A percentile compares a stretch with the other conserved stretches of the same genome.
Evolutionary conservation across 2,329 filamentous ascomycete genomes (phyloP).

Genomic region (Neopestalotiopsis sp.): DNA sequence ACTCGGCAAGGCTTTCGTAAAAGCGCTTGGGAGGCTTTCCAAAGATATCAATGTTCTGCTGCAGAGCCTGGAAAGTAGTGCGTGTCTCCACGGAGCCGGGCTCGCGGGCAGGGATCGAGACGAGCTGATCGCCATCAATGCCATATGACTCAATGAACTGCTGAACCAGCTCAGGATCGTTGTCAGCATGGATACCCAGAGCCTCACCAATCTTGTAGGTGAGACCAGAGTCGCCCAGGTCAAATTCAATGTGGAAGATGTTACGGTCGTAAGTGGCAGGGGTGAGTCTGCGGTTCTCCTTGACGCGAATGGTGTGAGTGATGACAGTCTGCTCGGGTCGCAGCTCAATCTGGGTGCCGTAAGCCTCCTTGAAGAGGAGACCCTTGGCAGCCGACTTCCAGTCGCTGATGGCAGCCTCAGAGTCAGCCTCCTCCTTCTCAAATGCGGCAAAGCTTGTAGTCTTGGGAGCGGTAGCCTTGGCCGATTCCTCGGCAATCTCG

Average conservation of each 20-base stretch:
- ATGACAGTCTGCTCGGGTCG: conserved; percentile 86
- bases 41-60: conserved; percentile 95
- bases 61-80: conserved; percentile 88
- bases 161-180: conserved; percentile 77
- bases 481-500: conserved; percentile 65
- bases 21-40: conserved; percentile 97
- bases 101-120: conserved; percentile 90
- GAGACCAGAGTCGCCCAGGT: conserved; percentile 87
- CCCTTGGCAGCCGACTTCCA: conserved; percentile 89
- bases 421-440: conserved; percentile 76
- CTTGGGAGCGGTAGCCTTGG: conserved; percentile 68
- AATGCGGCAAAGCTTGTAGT: conserved; percentile 84
- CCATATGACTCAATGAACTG: conserved; percentile 92
- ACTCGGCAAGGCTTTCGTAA: conserved; percentile 90
- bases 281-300: conserved; percentile 94
- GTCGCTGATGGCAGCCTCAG: conserved; percentile 67
- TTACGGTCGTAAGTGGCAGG: conserved; percentile 91
- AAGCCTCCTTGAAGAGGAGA: conserved; percentile 93
- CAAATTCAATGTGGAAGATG: conserved; percentile 99
- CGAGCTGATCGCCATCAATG: conserved; percentile 79
- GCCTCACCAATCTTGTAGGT: conserved; percentile 98
- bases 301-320: conserved; percentile 86
- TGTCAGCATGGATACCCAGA: conserved; percentile 94
- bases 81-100: conserved; percentile 81
- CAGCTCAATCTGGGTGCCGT: conserved; percentile 72